Evolutionary conservation across 2,329 filamentous ascomycete genomes (phyloP).

Genomic region (Colletotrichum sp.): DNA sequence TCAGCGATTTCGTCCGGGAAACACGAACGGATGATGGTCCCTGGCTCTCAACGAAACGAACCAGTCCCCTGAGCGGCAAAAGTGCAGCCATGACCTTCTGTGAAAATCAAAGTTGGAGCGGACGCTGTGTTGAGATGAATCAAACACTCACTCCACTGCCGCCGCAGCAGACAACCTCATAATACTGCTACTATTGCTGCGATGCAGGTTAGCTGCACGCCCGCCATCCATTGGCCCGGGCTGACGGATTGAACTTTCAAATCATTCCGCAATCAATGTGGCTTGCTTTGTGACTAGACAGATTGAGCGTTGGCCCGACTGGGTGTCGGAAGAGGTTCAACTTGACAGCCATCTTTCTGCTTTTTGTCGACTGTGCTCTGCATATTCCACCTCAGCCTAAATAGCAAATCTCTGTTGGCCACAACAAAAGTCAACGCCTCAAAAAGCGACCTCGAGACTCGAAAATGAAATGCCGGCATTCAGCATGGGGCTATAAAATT

Average conservation of each 20-base stretch:
- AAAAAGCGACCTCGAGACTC: neutral
- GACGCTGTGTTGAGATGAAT: neutral
- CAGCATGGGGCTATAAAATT: neutral
- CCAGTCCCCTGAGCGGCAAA: neutral
- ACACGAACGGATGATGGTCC: neutral
- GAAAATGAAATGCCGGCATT: neutral
- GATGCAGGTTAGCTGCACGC: slow-evolving; percentile 2
- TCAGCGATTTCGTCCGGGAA: neutral
- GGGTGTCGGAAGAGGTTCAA: neutral
- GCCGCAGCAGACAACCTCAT: neutral
- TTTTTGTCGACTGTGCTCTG: neutral
- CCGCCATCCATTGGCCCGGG: neutral
- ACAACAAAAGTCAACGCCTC: neutral
- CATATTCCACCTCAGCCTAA: neutral
- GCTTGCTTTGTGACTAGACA: neutral
- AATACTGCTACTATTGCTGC: neutral
- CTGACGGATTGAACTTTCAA: neutral
- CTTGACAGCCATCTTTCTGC: neutral
- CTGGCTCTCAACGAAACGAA: neutral
- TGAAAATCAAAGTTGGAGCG: neutral
- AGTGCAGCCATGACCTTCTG: neutral
- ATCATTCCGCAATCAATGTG: neutral
- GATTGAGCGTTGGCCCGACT: neutral
- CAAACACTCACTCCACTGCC: neutral
- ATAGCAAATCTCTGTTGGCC: neutral